phyloP scores from a whole-genome alignment of 805 yeast genomes.

The Saturnispora diversa region DNA sequence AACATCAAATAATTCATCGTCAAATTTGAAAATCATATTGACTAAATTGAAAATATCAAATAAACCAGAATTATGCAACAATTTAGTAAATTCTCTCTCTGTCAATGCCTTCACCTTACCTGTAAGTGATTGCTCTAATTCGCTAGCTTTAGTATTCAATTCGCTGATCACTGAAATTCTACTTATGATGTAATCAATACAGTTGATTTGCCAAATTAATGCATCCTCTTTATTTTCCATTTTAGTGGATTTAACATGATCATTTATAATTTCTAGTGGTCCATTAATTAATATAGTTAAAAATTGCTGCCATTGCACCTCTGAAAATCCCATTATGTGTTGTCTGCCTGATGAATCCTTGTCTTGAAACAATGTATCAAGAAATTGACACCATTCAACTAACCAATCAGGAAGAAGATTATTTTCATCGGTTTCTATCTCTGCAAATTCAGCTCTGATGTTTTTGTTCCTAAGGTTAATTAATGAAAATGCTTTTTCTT shows the following conservation, averaged over 20 bases:
- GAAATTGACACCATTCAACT: conserved; percentile 51
- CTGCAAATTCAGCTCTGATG: conserved; percentile 19
- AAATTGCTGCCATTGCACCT: conserved; percentile 31
- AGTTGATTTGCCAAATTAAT: conserved; percentile 46
- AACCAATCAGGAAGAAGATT: conserved; percentile 82
- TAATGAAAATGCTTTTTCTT: conserved; percentile 34
- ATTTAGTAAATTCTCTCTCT: conserved; percentile 37
- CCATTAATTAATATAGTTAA: conserved; percentile 37
- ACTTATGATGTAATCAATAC: conserved; percentile 49
- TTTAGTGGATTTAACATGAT: conserved; percentile 8
- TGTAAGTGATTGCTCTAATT: conserved; percentile 31
- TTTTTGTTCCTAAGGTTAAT: conserved; percentile 34
- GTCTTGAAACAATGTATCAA: conserved; percentile 49
- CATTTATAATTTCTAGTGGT: conserved; percentile 35
- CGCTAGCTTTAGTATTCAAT: conserved; percentile 19
- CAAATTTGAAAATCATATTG: conserved; percentile 64
- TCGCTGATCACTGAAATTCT: conserved; percentile 33
- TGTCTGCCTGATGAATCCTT: conserved; percentile 24
- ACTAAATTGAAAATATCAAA: conserved; percentile 54
- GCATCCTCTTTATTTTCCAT: conserved; percentile 24
- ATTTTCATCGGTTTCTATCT: conserved; percentile 37
- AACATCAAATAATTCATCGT: conserved; percentile 50
- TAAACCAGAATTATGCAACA: conserved; percentile 47
- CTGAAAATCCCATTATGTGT: conserved; percentile 31
- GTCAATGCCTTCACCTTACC: conserved; percentile 34